These are phyloP conservation scores for Macrolepiota dolichaula DNA, from an alignment of 768 basidiomycete genomes.

Conservation along the genomic window DNA sequence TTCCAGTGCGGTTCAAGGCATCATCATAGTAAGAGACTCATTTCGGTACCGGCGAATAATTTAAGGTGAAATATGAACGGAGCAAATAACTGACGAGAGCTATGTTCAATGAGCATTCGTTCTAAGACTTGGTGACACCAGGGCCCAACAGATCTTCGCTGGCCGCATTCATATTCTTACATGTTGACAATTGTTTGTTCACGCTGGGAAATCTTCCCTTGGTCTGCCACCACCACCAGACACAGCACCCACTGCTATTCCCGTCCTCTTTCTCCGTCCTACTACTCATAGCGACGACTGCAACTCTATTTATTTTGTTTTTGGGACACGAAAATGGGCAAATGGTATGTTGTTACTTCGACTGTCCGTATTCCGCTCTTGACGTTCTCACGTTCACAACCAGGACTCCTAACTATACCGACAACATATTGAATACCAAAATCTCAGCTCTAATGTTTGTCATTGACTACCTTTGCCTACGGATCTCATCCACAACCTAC, in stretches of 20 bases:
- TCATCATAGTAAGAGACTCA: slow-evolving; percentile 3
- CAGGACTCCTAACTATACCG: slow-evolving; percentile 72
- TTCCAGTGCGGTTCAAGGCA: background rate
- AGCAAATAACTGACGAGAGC: background rate
- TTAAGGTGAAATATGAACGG: background rate
- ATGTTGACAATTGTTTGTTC: slow-evolving; percentile 33
- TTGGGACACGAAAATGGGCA: slow-evolving; percentile 52
- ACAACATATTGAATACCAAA: slow-evolving; percentile 72
- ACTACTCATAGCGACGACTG: slow-evolving; percentile 11
- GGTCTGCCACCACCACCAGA: slow-evolving; percentile 26
- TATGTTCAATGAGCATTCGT: background rate
- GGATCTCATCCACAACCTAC: background rate
- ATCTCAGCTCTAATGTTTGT: slow-evolving; percentile 76
- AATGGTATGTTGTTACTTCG: slow-evolving; percentile 48
- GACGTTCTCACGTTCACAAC: slow-evolving; percentile 14
- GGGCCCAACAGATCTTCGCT: too few species aligned
- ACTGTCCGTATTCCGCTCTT: slow-evolving; percentile 12
- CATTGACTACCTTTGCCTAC: background rate
- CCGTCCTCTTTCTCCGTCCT: slow-evolving; percentile 8
- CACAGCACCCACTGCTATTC: background rate
- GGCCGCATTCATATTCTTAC: slow-evolving; percentile 7
- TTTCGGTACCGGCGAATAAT: background rate
- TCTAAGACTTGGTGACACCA: background rate
- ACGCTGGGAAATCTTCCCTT: slow-evolving; percentile 21
- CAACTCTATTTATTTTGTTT: slow-evolving; percentile 20